Evolutionary conservation across 2,329 filamentous ascomycete genomes (phyloP).

Genomic region (Tolypocladium sp.): DNA sequence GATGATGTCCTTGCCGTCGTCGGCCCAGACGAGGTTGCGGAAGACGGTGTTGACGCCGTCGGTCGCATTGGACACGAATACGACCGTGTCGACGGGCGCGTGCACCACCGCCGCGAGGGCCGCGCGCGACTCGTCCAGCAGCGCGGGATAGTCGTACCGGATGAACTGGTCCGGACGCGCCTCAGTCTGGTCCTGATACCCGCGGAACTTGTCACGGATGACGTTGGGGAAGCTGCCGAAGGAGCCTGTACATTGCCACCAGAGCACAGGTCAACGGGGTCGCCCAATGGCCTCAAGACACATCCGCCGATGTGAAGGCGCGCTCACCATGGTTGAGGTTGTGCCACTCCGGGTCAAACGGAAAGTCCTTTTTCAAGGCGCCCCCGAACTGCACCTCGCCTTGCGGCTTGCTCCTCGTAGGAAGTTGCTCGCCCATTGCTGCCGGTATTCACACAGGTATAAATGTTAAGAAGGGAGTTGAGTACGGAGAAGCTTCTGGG

Average conservation of each 20-base stretch:
- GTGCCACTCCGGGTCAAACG: conserved; percentile 56
- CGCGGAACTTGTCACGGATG: conserved; percentile 49
- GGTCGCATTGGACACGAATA: conserved; percentile 77
- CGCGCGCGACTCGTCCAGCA: conserved; percentile 59
- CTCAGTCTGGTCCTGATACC: conserved; percentile 61
- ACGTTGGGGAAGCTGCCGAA: conserved; percentile 65
- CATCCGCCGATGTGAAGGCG: background rate
- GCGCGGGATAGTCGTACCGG: conserved; percentile 52
- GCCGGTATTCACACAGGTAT: background rate
- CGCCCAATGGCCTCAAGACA: background rate
- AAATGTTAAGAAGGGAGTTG: background rate
- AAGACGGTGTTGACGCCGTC: conserved; percentile 70
- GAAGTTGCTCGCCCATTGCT: conserved; percentile 3
- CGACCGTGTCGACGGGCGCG: conserved; percentile 54
- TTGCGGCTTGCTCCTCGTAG: background rate
- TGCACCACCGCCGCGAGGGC: conserved; percentile 60
- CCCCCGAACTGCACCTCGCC: conserved; percentile 19
- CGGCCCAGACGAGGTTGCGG: conserved; percentile 59
- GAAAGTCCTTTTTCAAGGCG: conserved; percentile 51
- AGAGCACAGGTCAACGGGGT: background rate
- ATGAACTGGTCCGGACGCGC: conserved; percentile 66
- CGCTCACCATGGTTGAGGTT: conserved; percentile 70
- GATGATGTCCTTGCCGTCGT: conserved; percentile 67
- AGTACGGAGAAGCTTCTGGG: background rate
- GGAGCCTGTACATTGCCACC: conserved; percentile 44